phyloP scores from a whole-genome alignment of 2,329 filamentous ascomycete genomes.

The Periglandula ipomoeae region DNA sequence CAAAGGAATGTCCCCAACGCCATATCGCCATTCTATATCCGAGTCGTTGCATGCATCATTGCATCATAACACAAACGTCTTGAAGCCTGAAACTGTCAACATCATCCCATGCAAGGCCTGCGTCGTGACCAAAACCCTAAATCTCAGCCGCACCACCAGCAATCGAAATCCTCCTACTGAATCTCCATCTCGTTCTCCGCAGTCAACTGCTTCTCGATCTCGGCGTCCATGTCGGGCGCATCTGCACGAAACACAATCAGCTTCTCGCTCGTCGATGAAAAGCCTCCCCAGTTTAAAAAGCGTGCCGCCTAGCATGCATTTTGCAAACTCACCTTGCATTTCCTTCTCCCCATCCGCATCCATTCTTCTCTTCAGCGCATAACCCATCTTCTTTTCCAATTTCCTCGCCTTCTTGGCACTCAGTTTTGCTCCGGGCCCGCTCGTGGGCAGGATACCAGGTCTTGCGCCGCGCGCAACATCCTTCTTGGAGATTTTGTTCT shows the following conservation, averaged over 20 bases:
- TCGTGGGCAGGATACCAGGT: slow-evolving; percentile 43
- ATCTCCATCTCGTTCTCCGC: slow-evolving; percentile 16
- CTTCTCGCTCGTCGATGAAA: not conserved
- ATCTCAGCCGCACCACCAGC: not conserved
- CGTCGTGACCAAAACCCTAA: no score
- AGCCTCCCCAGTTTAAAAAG: no score
- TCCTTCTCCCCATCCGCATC: slow-evolving; percentile 39
- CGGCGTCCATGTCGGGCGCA: slow-evolving; percentile 9
- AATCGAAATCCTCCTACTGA: slow-evolving; percentile 6
- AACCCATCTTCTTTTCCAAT: slow-evolving; percentile 42
- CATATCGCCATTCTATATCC: not conserved
- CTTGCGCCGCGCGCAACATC: slow-evolving; percentile 41
- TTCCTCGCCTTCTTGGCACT: slow-evolving; percentile 49
- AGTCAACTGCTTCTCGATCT: slow-evolving; percentile 6
- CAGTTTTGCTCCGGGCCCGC: slow-evolving; percentile 40
- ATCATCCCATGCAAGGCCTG: no score
- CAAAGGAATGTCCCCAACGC: not conserved
- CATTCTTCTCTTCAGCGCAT: slow-evolving; percentile 44
- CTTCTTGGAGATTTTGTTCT: slow-evolving; percentile 30
- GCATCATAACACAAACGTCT: no score
- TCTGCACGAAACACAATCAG: slow-evolving; percentile 8
- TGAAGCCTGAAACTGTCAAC: no score
- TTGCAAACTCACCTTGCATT: slow-evolving; percentile 33
- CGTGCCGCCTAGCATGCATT: not conserved
- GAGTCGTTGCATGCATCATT: not conserved